Evolutionary conservation across 495 filamentous ascomycete genomes (phyloP).

Genomic region (Hyaloscypha variabilis): DNA sequence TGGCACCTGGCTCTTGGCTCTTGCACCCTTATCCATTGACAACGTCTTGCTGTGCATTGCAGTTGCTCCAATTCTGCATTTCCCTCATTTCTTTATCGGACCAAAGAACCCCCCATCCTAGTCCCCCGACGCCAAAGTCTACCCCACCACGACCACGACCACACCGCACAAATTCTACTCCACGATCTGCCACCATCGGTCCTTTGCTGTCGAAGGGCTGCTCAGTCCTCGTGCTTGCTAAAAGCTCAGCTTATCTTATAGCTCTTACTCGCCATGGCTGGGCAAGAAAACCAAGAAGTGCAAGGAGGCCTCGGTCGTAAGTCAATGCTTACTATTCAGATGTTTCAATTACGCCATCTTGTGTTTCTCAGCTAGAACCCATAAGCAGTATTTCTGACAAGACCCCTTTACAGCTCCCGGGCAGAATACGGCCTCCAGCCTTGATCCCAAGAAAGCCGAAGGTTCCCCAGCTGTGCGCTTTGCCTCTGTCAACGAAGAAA

Average conservation of each 20-base stretch:
- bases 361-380: background rate
- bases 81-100: background rate
- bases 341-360: slow-evolving; percentile 17
- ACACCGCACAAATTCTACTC: slow-evolving; percentile 7
- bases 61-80: background rate
- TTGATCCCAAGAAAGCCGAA: slow-evolving; percentile 29
- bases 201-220: slow-evolving; percentile 6
- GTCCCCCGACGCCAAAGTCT: background rate
- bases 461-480: slow-evolving; percentile 69
- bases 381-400: slow-evolving; percentile 24
- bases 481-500: slow-evolving; percentile 77
- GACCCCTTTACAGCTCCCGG: slow-evolving; percentile 19
- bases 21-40: background rate
- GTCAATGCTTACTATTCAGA: slow-evolving; percentile 28
- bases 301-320: slow-evolving; percentile 21
- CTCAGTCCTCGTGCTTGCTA: slow-evolving; percentile 9
- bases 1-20: background rate
- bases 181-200: slow-evolving; percentile 12
- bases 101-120: background rate
- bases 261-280: slow-evolving; percentile 22
- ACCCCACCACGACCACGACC: slow-evolving; percentile 23
- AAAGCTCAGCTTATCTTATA: background rate
- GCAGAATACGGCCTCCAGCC: slow-evolving; percentile 17
- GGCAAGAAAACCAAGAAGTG: slow-evolving; percentile 19
- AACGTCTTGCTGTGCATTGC: background rate